Conservation (phyloP, 75 land plant species). For the Cryptomeria japonica region DNA sequence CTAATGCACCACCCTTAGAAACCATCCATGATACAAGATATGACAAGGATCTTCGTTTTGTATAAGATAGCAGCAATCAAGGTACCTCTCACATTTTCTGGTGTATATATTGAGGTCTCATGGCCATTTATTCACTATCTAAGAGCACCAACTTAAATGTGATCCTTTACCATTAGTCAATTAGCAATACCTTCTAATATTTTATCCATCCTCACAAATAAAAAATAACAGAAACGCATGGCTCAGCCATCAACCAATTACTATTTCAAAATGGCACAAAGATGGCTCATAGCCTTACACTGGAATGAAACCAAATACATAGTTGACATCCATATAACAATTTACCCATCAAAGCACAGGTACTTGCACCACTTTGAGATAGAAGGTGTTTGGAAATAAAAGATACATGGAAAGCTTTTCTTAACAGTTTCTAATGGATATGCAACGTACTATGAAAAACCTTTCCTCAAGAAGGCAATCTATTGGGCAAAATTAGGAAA, state of each 20-base stretch:
- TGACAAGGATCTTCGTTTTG: not conserved
- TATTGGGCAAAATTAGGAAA: not conserved
- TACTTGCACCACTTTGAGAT: not conserved
- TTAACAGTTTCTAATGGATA: not conserved
- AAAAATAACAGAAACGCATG: no score
- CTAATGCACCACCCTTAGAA: not conserved
- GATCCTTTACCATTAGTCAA: not conserved
- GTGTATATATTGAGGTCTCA: not conserved
- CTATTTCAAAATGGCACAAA: not conserved
- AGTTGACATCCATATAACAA: not conserved
- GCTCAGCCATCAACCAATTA: not conserved
- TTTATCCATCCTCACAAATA: no score
- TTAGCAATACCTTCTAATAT: no score
- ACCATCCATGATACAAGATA: not conserved
- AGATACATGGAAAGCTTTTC: not conserved
- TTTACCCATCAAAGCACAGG: not conserved
- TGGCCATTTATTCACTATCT: not conserved
- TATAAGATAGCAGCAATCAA: not conserved
- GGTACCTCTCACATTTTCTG: not conserved
- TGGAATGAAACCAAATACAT: not conserved
- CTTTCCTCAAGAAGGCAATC: not conserved
- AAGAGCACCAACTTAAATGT: not conserved
- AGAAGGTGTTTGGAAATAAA: not conserved
- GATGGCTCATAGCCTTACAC: not conserved
- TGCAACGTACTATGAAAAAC: not conserved